Conservation (phyloP, 345 rosid species). For the Syzygium jambos region DNA sequence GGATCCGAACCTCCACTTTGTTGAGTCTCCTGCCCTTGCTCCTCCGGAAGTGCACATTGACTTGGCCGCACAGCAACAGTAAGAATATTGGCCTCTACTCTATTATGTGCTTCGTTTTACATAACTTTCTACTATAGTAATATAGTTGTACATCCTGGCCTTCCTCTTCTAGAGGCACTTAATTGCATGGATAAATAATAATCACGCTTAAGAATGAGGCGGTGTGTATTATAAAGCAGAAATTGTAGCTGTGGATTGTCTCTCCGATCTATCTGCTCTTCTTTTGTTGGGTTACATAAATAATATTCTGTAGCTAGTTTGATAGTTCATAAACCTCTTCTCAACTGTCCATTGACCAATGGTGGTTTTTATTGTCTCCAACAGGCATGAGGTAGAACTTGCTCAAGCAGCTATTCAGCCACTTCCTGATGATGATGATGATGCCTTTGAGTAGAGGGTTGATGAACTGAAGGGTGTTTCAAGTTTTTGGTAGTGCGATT, state of each 20-base stretch:
- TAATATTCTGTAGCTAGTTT: neutral
- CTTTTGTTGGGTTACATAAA: neutral
- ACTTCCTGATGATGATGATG: constrained; percentile 74
- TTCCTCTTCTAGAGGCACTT: neutral
- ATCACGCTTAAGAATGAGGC: neutral
- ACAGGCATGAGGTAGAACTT: constrained; percentile 76
- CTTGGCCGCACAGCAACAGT: constrained; percentile 77
- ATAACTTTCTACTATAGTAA: neutral
- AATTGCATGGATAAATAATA: neutral
- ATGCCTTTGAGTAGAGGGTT: constrained; percentile 32
- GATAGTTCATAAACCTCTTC: neutral
- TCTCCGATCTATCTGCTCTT: neutral
- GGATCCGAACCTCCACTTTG: constrained; percentile 80
- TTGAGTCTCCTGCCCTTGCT: constrained; percentile 84
- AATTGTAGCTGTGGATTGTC: neutral
- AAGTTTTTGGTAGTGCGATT: neutral
- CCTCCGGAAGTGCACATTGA: constrained; percentile 92
- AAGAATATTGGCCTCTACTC: constrained; percentile 9
- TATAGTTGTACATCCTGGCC: neutral
- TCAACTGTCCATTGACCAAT: neutral
- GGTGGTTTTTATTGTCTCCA: neutral
- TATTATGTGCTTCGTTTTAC: neutral
- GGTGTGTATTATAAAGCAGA: neutral
- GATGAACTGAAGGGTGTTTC: neutral
- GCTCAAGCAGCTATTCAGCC: constrained; percentile 67